Conservation (phyloP, 2,329 filamentous ascomycete species). For the Colletotrichum shisoi region DNA sequence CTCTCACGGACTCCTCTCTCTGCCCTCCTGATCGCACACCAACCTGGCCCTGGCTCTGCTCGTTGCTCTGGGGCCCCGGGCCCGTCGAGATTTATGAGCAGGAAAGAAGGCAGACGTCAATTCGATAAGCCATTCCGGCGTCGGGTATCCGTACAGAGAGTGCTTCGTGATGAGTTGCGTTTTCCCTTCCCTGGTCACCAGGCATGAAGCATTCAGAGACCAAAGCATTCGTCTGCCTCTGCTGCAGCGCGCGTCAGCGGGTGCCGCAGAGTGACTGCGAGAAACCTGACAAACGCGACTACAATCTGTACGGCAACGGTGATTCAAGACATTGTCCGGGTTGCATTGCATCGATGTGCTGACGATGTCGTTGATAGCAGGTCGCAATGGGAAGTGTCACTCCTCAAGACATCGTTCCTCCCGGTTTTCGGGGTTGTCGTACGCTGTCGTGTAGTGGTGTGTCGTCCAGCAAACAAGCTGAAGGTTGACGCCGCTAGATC, state of each 20-base stretch:
- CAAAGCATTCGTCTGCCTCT: constrained; percentile 36
- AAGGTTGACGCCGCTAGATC: constrained; percentile 9
- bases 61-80: constrained; percentile 11
- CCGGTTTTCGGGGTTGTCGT: neutral
- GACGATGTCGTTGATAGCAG: constrained; percentile 1
- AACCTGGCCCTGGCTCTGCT: constrained; percentile 21
- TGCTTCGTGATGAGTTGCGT: constrained; percentile 26
- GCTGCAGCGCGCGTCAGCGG: constrained; percentile 8
- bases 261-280: constrained; percentile 8
- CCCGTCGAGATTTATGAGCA: constrained; percentile 18
- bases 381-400: neutral
- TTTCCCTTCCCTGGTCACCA: constrained; percentile 2
- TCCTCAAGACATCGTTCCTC: neutral
- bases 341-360: constrained; percentile 11
- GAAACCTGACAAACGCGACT: neutral
- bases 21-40: neutral
- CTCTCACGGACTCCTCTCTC: neutral
- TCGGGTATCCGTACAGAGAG: too few species aligned
- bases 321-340: neutral
- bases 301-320: neutral
- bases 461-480: constrained; percentile 6
- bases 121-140: constrained; percentile 24
- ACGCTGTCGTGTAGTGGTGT: neutral
- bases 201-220: constrained; percentile 15
- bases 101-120: constrained; percentile 30